Percentiles rank a stretch among this genome's conserved stretches.
Conservation (phyloP, 805 yeast species). For the Saturnispora silvae region DNA sequence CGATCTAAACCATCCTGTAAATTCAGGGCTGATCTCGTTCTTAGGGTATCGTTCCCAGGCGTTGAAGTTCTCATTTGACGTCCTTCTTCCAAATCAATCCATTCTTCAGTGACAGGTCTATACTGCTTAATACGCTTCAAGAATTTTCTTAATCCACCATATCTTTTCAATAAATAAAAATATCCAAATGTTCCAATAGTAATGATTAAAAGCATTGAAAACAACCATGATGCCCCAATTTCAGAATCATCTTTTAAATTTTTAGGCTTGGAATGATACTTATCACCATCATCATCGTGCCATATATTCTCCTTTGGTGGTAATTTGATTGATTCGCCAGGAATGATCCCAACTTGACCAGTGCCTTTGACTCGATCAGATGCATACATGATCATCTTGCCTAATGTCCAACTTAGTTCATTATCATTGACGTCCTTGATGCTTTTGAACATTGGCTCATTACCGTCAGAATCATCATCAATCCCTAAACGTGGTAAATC, state of each 20-base stretch:
- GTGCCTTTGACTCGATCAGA: constrained; percentile 47
- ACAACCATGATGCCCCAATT: constrained; percentile 3
- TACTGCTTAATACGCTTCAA: constrained; percentile 6
- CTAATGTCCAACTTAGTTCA: constrained; percentile 93
- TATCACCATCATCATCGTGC: too few species aligned
- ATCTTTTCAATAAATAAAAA: constrained; percentile 6
- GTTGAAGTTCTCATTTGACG: constrained; percentile 4
- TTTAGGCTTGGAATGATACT: neutral
- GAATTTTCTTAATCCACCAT: constrained; percentile 9
- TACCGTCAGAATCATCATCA: constrained; percentile 26
- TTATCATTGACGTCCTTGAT: constrained; percentile 71
- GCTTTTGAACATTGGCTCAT: constrained; percentile 49
- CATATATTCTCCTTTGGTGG: constrained; percentile 12
- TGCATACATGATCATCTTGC: constrained; percentile 75
- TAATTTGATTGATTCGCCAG: constrained; percentile 16
- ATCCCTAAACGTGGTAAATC: constrained; percentile 65
- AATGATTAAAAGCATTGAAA: constrained; percentile 5
- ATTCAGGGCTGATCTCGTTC: constrained; percentile 25
- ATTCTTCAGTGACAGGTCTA: constrained; percentile 6
- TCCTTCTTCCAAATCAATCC: constrained; percentile 11
- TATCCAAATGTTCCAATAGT: constrained; percentile 1
- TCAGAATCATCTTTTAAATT: neutral
- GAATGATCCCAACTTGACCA: constrained; percentile 10
- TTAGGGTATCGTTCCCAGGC: constrained; percentile 13
- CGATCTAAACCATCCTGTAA: constrained; percentile 13